Base-by-base conservation (phyloP, 176 grass and related monocot genomes). In the Eragrostis nindensis region DNA sequence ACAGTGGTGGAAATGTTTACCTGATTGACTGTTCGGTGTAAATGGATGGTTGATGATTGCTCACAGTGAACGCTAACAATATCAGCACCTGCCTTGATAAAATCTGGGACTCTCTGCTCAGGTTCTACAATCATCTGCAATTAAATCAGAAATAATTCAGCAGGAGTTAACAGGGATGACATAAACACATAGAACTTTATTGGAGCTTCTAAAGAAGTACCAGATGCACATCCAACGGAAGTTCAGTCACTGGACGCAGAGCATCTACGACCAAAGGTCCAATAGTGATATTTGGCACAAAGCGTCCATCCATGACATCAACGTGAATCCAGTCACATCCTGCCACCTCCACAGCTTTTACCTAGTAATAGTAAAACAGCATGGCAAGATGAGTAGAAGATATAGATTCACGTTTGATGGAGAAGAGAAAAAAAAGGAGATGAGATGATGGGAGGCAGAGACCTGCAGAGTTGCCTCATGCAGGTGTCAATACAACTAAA, bases 251-350 rank as follows among this genome's bases (percentile, higher is more conserved):
- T 64, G 92, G 96, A 32, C 96, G 92, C 73, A 99, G 70, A 61
- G 96, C 96, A 80, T 88, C 86, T 66, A 99, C 92, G 55, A 99
- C 25, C 75, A 99, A 90, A 57, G 96, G 96, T 9, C 96, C 96
- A 77, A 99, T 99, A 8, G 96, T 99, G 81, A 99, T 99, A 75
- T 99, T 95, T 75, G 96, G 96, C 81, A 95, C 96, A 86, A 99
- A 99, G 22, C 92, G 86, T 6, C 96, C 96, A 55, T 99, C 96
- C 96, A 99, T 99, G 79, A 99, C 96, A 77, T 99, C 96, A 5
- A 99, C 96, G 82, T 99, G 96, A 90, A 99, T 99, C 96, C 96
- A 99, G 74, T 99, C 96, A 69, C 96, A 99, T 79, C 96, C 96
- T 68, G 96, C 96, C 74, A 93, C 71, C 72, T 99, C 96, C 50